Evolutionary conservation across 306 rosid genomes (phyloP), one percentile per base, ranked within the genome.

Genomic region (Neltuma alba): DNA sequence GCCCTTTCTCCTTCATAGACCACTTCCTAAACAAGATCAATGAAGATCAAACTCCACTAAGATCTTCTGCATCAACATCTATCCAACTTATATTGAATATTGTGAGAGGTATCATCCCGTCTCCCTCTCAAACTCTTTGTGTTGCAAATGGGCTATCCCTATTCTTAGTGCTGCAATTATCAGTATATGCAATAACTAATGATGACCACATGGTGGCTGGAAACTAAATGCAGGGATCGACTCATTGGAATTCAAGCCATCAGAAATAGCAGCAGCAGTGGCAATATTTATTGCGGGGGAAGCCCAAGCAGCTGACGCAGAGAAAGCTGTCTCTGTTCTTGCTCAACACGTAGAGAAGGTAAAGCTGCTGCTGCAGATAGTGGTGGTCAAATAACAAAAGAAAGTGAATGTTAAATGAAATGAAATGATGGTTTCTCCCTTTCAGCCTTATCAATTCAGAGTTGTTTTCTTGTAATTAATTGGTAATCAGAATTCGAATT

Each of bases 201-300:
- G 81, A 72, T 79, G 70, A 77, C 84, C 31, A 74, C 70, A 79
- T 83, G 76, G 84, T 77, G 84, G 89, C 83, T 88, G 81, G 84
- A 83, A 81, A 85, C 83, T 86, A 33, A 87, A 90, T 86, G 97
- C 92, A 95, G 99, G 90, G 70, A 86, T 93, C 77, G 99, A 91
- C 75, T 93, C 91, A 87, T 89, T 96, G 93, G 99, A 89, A 88
- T 96, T 89, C 92, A 93, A 65, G 82, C 94, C 97, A 38, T 96
- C 99, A 40, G 98, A 93, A 80, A 82, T 96, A 70, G 98, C 98
- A 76, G 99, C 94, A 66, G 98, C 99, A 8, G 93, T 90, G 82
- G 93, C 98, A 13, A 85, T 91, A 70, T 84, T 79, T 85, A 90
- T 90, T 41, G 85, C 87, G 15, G 85, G 88, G 61, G 92, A 87